Conservation (phyloP, 2,329 filamentous ascomycete species). For the Coleophoma crateriformis region DNA sequence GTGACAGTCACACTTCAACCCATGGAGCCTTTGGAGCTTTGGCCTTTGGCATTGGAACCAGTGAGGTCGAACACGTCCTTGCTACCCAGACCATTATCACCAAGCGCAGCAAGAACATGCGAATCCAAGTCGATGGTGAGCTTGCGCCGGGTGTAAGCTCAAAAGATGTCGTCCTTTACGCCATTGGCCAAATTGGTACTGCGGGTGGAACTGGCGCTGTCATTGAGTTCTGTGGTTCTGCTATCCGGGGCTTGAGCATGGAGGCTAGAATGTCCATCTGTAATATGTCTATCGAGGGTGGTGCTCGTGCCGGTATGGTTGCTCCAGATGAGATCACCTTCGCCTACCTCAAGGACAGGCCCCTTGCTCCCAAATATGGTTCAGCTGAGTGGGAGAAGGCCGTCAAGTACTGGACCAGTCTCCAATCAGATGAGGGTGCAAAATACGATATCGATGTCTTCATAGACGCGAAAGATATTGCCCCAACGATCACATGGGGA, state of each 20-base stretch:
- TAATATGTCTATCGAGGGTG: constrained; percentile 98
- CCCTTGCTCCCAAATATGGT: constrained; percentile 78
- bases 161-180: constrained; percentile 91
- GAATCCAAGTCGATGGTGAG: constrained; percentile 88
- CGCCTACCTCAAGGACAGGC: constrained; percentile 88
- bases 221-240: constrained; percentile 95
- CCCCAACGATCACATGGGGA: constrained; percentile 93
- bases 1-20: constrained; percentile 96
- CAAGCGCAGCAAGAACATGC: constrained; percentile 97
- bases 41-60: constrained; percentile 95
- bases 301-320: constrained; percentile 93
- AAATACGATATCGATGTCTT: constrained; percentile 86
- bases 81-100: constrained; percentile 95
- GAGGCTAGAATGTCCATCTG: constrained; percentile 99
- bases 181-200: constrained; percentile 90
- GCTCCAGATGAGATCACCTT: constrained; percentile 92
- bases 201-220: constrained; percentile 91
- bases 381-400: constrained; percentile 89
- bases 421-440: constrained; percentile 82
- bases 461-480: constrained; percentile 88
- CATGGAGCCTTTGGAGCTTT: constrained; percentile 94
- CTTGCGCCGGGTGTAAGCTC: constrained; percentile 87
- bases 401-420: constrained; percentile 77
- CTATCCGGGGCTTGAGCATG: constrained; percentile 85
- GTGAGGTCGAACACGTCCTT: constrained; percentile 96